Evolutionary conservation across 768 basidiomycete genomes (phyloP), one percentile per base, ranked within the genome.

Genomic region (Mycena epipterygia): DNA sequence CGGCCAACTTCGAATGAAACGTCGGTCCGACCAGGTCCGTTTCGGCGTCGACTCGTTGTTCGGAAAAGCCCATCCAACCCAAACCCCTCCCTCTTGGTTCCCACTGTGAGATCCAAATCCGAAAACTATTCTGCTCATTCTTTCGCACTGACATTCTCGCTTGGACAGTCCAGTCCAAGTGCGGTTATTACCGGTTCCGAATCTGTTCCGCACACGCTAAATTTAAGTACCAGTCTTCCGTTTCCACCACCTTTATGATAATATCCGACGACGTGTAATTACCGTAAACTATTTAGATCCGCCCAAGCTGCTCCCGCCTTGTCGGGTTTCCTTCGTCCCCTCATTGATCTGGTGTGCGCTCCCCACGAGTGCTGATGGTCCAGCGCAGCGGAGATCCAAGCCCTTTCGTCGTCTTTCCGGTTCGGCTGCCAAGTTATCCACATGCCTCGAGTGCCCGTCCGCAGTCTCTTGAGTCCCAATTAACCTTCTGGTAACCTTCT

Each of bases 401-500:
- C 25, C 51, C 14, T 33, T 62, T 58, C 53, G 19, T 63, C 58
- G 57, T 61, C 46, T 53, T 56, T 60, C 56, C 63, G 59, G 52
- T 58, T 59, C 55, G 61, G 46, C 41, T 61, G 49, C 48, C 53
- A n/a, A 53, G 49, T 46, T 69, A 58, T 64, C 53, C 65, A 63
- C 39, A 17, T 57, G 58, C 32, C 41, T 41, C 19, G 30, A 42
- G 23, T 42, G 48, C 35, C 30, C 53, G 58, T 48, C 55, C 60
- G 19, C 59, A 27, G 48, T 25, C 27, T 55, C 70, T 51, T 48
- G 64, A n/a, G 53, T 65, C 19, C 48, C 61, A 35, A 73, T 68
- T 27, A 70, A 21, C 23, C 65, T 62, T 48, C n/a, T n/a, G n/a
- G 68, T 48, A 51, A 70, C 49, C 42, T 67, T 70, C 68, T 56